Evolutionary conservation across 2,329 filamentous ascomycete species (phyloP).

Genomic region (Colletotrichum sp.): DNA sequence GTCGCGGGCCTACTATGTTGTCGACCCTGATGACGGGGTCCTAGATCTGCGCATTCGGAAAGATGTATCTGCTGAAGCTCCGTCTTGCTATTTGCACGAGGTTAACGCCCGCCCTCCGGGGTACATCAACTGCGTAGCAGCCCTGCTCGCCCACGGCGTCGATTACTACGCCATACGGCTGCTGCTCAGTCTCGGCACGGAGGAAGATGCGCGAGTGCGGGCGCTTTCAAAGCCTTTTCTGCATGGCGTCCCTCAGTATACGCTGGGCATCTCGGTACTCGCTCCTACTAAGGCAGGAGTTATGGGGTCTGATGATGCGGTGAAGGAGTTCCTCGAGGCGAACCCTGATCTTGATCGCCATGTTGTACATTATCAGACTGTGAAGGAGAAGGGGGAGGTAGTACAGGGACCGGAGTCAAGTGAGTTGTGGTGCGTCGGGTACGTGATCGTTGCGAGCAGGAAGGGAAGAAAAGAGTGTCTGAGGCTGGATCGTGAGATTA

Average conservation of each 20-base stretch:
- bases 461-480: constrained; percentile 10
- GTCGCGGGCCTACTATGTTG: background rate
- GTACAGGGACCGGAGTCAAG: constrained; percentile 20
- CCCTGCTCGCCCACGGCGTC: constrained; percentile 30
- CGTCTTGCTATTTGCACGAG: constrained; percentile 30
- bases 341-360: constrained; percentile 5
- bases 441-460: constrained; percentile 6
- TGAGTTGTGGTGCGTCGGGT: constrained; percentile 21
- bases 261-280: constrained; percentile 21
- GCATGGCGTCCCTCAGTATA: constrained; percentile 17
- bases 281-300: constrained; percentile 8
- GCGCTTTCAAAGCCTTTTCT: constrained; percentile 26
- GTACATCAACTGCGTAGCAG: constrained; percentile 25
- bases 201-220: constrained; percentile 13
- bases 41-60: constrained; percentile 17
- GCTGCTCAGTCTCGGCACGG: constrained; percentile 22
- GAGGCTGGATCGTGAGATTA: background rate
- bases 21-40: constrained; percentile 8
- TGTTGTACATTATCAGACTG: constrained; percentile 20
- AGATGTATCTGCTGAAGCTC: background rate
- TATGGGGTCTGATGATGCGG: constrained; percentile 18
- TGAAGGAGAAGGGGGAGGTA: constrained; percentile 6
- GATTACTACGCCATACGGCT: constrained; percentile 33
- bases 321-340: background rate
- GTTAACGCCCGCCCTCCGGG: constrained; percentile 34